Evolutionary conservation across 2,329 filamentous ascomycete species (phyloP).

Genomic region (Aspergillus texensis): DNA sequence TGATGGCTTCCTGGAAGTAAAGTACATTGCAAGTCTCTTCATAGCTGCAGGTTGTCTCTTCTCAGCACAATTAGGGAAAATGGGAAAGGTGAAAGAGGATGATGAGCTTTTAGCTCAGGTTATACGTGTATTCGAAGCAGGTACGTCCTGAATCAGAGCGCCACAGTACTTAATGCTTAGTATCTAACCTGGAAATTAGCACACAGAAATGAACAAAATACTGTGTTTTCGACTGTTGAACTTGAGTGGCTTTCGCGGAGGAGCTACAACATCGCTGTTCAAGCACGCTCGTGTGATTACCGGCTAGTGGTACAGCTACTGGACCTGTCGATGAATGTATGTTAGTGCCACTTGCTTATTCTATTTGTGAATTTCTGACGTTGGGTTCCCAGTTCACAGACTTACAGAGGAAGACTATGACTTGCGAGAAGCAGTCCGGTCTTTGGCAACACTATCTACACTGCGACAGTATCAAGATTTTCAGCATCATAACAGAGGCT

Average conservation of each 20-base stretch:
- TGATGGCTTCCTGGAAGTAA: constrained; percentile 47
- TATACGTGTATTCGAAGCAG: constrained; percentile 58
- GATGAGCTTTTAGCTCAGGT: constrained; percentile 49
- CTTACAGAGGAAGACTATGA: constrained; percentile 32
- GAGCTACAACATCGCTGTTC: constrained; percentile 75
- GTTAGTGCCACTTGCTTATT: not conserved
- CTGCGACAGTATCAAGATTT: constrained; percentile 68
- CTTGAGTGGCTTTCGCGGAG: constrained; percentile 84
- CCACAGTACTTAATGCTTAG: constrained; percentile 30
- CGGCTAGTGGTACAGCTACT: constrained; percentile 59
- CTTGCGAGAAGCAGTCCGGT: constrained; percentile 42
- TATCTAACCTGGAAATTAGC: constrained; percentile 47
- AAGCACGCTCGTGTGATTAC: constrained; percentile 62
- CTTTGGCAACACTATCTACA: constrained; percentile 64
- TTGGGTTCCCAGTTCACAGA: constrained; percentile 39
- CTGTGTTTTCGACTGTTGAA: constrained; percentile 64
- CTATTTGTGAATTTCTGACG: not conserved
- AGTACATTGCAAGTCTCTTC: constrained; percentile 66
- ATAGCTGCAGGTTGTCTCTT: constrained; percentile 57
- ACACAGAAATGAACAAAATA: constrained; percentile 44
- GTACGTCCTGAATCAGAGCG: constrained; percentile 34
- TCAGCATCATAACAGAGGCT: constrained; percentile 51
- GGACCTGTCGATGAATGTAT: constrained; percentile 46
- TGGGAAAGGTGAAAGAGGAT: constrained; percentile 20
- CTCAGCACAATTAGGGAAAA: constrained; percentile 44